phyloP scores from a whole-genome alignment of 345 rosid species.

The Schrenkiella parvula region DNA sequence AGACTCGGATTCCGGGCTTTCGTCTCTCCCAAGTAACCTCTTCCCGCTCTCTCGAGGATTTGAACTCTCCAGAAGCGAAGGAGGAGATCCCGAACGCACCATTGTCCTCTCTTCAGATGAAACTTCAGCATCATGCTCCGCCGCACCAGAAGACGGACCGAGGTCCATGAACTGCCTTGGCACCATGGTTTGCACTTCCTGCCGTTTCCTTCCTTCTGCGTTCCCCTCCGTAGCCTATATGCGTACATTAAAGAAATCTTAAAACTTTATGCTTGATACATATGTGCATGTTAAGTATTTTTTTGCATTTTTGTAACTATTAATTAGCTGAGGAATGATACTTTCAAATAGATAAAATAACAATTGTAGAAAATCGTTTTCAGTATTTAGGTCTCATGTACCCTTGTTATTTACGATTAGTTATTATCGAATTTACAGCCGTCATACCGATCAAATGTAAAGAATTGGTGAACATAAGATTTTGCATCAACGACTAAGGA shows the following conservation, averaged over 20 bases:
- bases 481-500: not conserved
- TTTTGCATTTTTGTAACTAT: not conserved
- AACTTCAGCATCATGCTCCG: conserved; percentile 47
- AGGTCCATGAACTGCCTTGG: conserved; percentile 77
- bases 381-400: not conserved
- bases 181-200: conserved; percentile 32
- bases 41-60: conserved; percentile 30
- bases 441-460: not conserved
- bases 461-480: not conserved
- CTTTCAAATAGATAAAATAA: not conserved
- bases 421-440: not conserved
- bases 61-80: conserved; percentile 33
- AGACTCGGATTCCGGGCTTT: conserved; percentile 62
- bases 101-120: conserved; percentile 78
- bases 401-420: not conserved
- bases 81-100: conserved; percentile 35
- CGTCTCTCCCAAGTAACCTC: conserved; percentile 51
- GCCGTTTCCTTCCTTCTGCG: conserved; percentile 20
- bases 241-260: not conserved
- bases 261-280: not conserved
- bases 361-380: not conserved
- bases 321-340: not conserved
- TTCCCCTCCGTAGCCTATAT: conserved; percentile 22
- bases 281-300: not conserved
- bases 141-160: conserved; percentile 44